Conservation (phyloP, 2,329 filamentous ascomycete genomes). For the Eutypella sp. region DNA sequence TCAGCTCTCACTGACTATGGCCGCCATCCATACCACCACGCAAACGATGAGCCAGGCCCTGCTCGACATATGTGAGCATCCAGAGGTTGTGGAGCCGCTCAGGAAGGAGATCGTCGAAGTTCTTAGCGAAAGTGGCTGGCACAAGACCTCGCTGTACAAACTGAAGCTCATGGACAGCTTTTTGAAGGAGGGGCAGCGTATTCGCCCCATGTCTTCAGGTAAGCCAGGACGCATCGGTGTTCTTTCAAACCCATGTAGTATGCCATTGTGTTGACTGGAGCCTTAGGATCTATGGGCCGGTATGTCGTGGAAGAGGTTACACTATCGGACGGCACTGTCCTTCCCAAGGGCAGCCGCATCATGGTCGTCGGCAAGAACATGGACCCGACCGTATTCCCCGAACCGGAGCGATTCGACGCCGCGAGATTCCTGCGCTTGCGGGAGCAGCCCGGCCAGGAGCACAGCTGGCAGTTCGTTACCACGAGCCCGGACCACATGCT, state of each 20-base stretch:
- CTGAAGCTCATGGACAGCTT: slow-evolving; percentile 36
- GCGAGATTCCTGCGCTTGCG: slow-evolving; percentile 25
- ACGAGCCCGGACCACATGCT: slow-evolving; percentile 25
- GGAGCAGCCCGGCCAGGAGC: slow-evolving; percentile 24
- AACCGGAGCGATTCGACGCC: slow-evolving; percentile 26
- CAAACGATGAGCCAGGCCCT: slow-evolving; percentile 31
- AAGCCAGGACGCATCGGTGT: slow-evolving; percentile 9
- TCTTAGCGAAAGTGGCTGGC: slow-evolving; percentile 25
- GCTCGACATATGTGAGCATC: slow-evolving; percentile 38
- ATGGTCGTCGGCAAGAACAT: slow-evolving; percentile 24
- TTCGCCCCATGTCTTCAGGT: slow-evolving; percentile 24
- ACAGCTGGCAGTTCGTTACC: slow-evolving; percentile 32
- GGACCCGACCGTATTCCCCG: slow-evolving; percentile 21
- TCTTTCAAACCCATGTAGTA: neutral
- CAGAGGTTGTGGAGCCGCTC: slow-evolving; percentile 38
- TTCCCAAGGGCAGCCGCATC: slow-evolving; percentile 23
- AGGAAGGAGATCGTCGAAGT: slow-evolving; percentile 38
- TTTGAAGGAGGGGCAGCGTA: slow-evolving; percentile 33
- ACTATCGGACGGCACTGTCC: slow-evolving; percentile 24
- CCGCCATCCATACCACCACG: slow-evolving; percentile 39
- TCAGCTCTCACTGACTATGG: slow-evolving; percentile 32
- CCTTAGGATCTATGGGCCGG: slow-evolving; percentile 25
- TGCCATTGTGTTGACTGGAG: slow-evolving; percentile 1
- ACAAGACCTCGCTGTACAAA: slow-evolving; percentile 28
- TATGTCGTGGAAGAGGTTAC: slow-evolving; percentile 20